These are phyloP conservation scores for Euryodendron excelsum DNA, from an alignment of 148 eudicot species.

Conservation along the genomic window DNA sequence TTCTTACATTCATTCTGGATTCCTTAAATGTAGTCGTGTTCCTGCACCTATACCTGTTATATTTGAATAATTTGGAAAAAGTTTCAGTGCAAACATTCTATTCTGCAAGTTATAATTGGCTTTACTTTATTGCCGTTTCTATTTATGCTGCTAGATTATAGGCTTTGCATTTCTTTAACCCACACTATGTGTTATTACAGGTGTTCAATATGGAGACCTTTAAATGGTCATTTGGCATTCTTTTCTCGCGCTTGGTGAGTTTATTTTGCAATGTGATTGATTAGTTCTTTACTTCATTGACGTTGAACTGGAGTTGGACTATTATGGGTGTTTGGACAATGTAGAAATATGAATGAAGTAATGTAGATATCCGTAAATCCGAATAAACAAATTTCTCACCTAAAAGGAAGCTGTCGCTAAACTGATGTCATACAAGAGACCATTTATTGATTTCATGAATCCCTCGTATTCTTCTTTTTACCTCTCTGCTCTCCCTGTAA, in stretches of 20 bases:
- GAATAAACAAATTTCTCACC: not conserved
- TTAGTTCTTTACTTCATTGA: not conserved
- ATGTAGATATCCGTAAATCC: not conserved
- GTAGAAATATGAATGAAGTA: not conserved
- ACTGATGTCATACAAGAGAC: not conserved
- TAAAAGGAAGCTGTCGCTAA: not conserved
- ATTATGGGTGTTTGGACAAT: not conserved
- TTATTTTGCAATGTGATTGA: not conserved
- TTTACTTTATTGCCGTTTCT: not conserved
- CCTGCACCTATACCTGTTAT: not conserved
- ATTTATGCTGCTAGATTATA: not conserved
- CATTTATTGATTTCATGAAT: not conserved
- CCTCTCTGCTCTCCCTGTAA: not conserved
- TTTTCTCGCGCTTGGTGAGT: slow-evolving; percentile 94
- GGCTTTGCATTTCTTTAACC: not conserved
- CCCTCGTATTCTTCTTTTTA: not conserved
- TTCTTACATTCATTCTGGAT: not conserved
- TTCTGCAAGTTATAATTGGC: slow-evolving; percentile 2
- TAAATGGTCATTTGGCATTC: slow-evolving; percentile 96
- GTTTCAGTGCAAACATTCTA: not conserved
- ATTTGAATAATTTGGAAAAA: not conserved
- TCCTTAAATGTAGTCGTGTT: not conserved
- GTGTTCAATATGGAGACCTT: slow-evolving; percentile 90
- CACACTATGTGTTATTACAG: slow-evolving; percentile 33
- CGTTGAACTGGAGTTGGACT: not conserved